A percentile compares a stretch with the other conserved stretches of the same genome.
Evolutionary conservation across 2,329 filamentous ascomycete species (phyloP).

Genomic region (Fusarium newnesense): DNA sequence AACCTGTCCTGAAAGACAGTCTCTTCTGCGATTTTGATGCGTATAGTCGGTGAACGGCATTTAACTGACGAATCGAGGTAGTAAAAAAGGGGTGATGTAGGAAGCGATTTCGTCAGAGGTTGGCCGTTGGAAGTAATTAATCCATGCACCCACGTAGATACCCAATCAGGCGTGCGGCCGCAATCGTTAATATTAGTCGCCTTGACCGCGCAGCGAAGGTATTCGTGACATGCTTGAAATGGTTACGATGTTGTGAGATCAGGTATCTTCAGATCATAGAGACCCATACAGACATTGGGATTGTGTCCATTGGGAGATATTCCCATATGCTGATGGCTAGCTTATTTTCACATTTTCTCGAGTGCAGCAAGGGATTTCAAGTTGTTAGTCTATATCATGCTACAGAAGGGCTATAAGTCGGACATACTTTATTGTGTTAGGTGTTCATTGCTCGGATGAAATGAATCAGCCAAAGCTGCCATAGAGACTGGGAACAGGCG

Average conservation of each 20-base stretch:
- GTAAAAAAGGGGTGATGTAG: slow-evolving; percentile 2
- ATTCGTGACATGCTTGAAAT: background rate
- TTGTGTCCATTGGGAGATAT: background rate
- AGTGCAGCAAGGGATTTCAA: background rate
- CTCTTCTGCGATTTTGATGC: background rate
- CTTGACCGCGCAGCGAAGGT: background rate
- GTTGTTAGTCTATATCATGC: background rate
- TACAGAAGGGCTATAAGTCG: background rate
- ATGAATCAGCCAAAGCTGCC: background rate
- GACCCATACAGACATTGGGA: background rate
- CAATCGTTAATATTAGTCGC: background rate
- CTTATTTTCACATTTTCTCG: background rate
- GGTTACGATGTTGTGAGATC: background rate
- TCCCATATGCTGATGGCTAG: background rate
- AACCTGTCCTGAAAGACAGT: background rate
- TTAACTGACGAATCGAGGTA: background rate
- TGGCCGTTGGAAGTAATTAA: background rate
- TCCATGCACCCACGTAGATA: background rate
- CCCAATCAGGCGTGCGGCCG: background rate
- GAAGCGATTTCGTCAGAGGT: slow-evolving; percentile 20
- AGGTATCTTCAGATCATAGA: background rate
- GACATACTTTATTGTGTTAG: background rate
- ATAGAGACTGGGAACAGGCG: background rate
- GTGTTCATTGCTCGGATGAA: background rate
- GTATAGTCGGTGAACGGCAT: background rate